phyloP scores from a whole-genome alignment of 495 filamentous ascomycete genomes.

The Patellaria atrata region DNA sequence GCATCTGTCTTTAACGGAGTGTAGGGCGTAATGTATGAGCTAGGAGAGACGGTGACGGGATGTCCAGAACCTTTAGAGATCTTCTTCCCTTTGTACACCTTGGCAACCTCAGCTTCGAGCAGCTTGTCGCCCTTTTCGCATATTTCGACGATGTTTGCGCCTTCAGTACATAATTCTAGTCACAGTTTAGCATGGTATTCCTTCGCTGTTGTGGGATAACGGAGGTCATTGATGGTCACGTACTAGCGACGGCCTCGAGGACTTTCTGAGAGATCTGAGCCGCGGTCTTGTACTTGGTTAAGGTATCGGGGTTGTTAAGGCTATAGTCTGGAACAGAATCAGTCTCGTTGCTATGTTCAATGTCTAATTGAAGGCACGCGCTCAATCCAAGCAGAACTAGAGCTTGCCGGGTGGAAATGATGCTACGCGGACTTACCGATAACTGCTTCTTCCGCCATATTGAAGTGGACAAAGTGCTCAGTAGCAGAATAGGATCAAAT shows the following conservation, averaged over 20 bases:
- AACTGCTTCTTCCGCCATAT: slow-evolving; percentile 22
- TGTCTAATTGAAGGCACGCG: neutral
- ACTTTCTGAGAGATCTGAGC: slow-evolving; percentile 90
- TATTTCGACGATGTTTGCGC: slow-evolving; percentile 78
- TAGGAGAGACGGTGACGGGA: slow-evolving; percentile 90
- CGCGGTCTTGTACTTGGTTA: slow-evolving; percentile 98
- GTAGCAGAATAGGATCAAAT: too few species aligned
- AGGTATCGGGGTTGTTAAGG: slow-evolving; percentile 87
- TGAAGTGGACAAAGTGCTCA: too few species aligned
- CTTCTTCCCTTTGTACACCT: slow-evolving; percentile 98
- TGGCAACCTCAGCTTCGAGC: slow-evolving; percentile 79
- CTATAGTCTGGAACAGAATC: slow-evolving; percentile 58
- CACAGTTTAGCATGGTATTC: slow-evolving; percentile 6
- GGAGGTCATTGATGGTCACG: slow-evolving; percentile 7
- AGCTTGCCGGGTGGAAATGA: neutral
- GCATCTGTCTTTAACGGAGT: slow-evolving; percentile 76
- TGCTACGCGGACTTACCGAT: slow-evolving; percentile 11
- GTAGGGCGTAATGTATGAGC: slow-evolving; percentile 90
- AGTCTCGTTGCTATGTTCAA: slow-evolving; percentile 3
- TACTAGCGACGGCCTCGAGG: slow-evolving; percentile 65
- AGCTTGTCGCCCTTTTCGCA: slow-evolving; percentile 94
- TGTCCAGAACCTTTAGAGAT: slow-evolving; percentile 83
- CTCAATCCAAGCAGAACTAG: neutral
- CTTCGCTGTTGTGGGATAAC: neutral
- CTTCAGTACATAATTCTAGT: slow-evolving; percentile 62